Base-by-base conservation (phyloP, 1,139 yeast species). In the Geotrichum aggregatum region DNA sequence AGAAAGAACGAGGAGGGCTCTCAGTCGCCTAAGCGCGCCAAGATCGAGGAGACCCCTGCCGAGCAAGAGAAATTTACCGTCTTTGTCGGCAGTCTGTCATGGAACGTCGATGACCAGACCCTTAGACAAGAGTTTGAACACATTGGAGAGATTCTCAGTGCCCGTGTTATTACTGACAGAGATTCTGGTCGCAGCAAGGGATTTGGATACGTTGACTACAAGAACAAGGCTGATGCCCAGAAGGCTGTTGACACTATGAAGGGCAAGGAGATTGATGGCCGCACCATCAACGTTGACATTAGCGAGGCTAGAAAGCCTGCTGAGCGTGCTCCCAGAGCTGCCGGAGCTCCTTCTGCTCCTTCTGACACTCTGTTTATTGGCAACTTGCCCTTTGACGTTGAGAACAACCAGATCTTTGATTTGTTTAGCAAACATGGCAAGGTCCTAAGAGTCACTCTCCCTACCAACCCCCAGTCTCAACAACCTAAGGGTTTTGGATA, bases 401-500 rank as follows among this genome's bases (percentile, higher is more conserved):
- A 82, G 71, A 83, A 89, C 74, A 96, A 89, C 68, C 75, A 73
- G 58, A 76, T 92, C 62, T 83, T 78, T 71, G 80, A 79, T 62
- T 70, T 81, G 44, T 92, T 92, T 67, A 82, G 84, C 63, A 80
- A 79, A 66, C 78, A 79, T 72, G 98, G 97, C 69, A 78, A 77
- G 59, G 87, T 92, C 58, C 74, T 88, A 55, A 85, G 94, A 57
- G 89, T 91, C 65, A 84, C 98, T 77, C 77, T 92, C 63, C 98
- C 98, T 72, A 91, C 98, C 48, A 94, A 91, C 75, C 97, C 96
- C 68, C 98, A 89, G 72, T 89, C 97, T 61, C 95, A 89, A 71
- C 96, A 89, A 76, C 95, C 96, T 72, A 92, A 92, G 81, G 98
- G 98, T 61, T 92, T 92, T 75, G 98, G 98, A 62, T 92, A 92